These are phyloP conservation scores for Sporothrix schenckii DNA, from an alignment of 2,329 filamentous ascomycete genomes.

Conservation along the genomic window DNA sequence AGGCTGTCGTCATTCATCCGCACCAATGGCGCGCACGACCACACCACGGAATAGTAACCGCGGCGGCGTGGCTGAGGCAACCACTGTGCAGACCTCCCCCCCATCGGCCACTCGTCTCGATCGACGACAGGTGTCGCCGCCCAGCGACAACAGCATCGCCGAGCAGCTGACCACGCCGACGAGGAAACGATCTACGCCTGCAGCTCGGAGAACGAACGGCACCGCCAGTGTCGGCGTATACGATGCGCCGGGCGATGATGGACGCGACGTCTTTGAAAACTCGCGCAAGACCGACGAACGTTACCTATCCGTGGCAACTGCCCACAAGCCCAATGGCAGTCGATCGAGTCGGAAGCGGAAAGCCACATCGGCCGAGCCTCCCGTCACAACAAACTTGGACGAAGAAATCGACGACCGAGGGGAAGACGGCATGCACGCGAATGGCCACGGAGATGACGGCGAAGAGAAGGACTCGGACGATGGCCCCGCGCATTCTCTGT, in stretches of 20 bases:
- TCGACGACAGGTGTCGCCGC: not conserved
- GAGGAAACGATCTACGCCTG: not conserved
- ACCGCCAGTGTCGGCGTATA: not conserved
- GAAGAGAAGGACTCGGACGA: not conserved
- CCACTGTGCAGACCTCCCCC: not conserved
- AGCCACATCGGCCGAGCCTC: not conserved
- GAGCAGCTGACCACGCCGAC: constrained; percentile 20
- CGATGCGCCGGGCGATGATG: not conserved
- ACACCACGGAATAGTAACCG: constrained; percentile 2
- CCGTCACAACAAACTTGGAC: too few relatives aligned
- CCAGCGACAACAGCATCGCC: not conserved
- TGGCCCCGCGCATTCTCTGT: too few relatives aligned
- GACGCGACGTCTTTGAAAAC: not conserved
- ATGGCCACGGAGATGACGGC: not conserved
- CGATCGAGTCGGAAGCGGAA: not conserved
- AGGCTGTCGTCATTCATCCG: not conserved
- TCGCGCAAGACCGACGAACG: not conserved
- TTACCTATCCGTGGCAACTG: not conserved
- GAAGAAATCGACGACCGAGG: not conserved
- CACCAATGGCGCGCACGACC: constrained; percentile 25
- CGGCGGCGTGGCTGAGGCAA: constrained; percentile 12
- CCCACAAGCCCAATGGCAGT: not conserved
- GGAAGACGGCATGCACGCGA: not conserved
- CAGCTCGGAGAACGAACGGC: not conserved
- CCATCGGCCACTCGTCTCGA: not conserved